Conservation (phyloP, 192 early-diverging fungal species). For the Dispira simplex region DNA sequence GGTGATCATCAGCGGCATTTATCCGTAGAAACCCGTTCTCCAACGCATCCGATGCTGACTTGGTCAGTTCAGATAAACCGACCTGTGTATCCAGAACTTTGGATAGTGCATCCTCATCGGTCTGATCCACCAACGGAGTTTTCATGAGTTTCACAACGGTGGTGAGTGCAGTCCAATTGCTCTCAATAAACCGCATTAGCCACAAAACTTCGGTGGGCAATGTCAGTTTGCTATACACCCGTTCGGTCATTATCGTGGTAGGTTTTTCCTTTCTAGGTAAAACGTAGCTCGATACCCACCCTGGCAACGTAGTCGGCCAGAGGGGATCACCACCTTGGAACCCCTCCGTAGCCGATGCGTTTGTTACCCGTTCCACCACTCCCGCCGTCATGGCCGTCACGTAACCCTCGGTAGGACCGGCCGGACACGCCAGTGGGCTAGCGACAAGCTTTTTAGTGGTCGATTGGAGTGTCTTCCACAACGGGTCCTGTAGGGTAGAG, state of each 20-base stretch:
- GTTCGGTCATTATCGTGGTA: not conserved
- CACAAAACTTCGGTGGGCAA: not conserved
- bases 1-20: not conserved
- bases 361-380: not conserved
- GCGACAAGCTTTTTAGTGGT: not conserved
- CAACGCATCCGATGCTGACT: too few relatives aligned
- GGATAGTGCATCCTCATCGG: not conserved
- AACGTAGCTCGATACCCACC: not conserved
- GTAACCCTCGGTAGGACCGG: slow-evolving; percentile 2
- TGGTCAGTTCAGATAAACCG: too few relatives aligned
- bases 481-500: not conserved
- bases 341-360: not conserved
- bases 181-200: not conserved
- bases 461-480: not conserved
- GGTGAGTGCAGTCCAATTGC: not conserved
- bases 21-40: not conserved
- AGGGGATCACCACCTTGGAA: not conserved
- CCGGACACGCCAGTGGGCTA: not conserved
- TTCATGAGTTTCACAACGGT: not conserved
- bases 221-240: not conserved
- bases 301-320: not conserved
- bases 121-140: not conserved
- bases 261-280: not conserved
- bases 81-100: not conserved
- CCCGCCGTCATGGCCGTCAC: not conserved